Base-by-base conservation (phyloP, 352 stramenopile genomes). In the Phytophthora capsici region DNA sequence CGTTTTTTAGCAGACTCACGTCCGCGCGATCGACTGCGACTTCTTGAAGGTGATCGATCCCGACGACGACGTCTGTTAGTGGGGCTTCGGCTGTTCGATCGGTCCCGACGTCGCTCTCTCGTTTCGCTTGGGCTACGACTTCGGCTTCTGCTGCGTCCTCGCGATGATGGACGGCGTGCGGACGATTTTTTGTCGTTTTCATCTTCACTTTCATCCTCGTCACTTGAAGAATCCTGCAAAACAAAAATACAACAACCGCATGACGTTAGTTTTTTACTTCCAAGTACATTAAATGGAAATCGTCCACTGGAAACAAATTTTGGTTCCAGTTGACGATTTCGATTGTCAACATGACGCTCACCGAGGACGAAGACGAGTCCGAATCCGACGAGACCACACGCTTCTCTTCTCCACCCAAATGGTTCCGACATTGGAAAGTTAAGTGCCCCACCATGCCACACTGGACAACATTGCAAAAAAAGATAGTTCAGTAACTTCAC, bases 381-480 rank as follows among this genome's bases (percentile, higher is more conserved):
- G 63, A 57, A 7, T 64, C 71, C 28, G 66, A 75, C 8, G 68
- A 58, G 22, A 41, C 56, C 17, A 72, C 66, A 17, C 67, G 68
- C 49, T 88, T 81, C 32, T 82, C 73, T 23, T 67, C 57, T 10
- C 73, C 74, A 19, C 68, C 75, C 23, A 92, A 72, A 71, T 90
- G 73, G 59, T 97, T 97, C 14, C 89, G 69, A 58, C 91, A 97
- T 69, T 97, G 91, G 69, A 96, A 97, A 16, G 89, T 96, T 54
- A 97, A 75, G 56, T 97, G 91, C n/a, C 91, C 91, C 41, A 96
- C 78, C 86, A 94, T 94, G 8, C 89, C 89, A 50, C 91, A 97
- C 84, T 90, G 50, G 16, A 62, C 36, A 9, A 47, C 16, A 47
- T 50, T 41, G 3, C 17, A 45, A 46, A 51, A 38, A 65, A 37